phyloP scores from a whole-genome alignment of 2,329 filamentous ascomycete species.

The Neofusicoccum sp. region DNA sequence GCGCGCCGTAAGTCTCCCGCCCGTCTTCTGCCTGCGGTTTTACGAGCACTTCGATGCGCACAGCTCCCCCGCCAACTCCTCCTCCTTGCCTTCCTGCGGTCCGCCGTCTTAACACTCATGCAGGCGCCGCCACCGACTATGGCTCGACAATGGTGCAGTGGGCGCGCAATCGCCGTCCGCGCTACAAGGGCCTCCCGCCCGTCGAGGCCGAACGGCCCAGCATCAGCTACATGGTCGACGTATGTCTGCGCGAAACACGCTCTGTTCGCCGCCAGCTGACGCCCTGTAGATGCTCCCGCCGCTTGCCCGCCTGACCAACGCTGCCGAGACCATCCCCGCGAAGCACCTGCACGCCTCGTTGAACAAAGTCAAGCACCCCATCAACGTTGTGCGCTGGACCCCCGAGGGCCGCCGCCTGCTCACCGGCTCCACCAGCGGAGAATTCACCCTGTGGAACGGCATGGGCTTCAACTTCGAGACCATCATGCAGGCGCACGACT shows the following conservation, averaged over 20 bases:
- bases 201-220: constrained; percentile 83
- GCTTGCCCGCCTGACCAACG: constrained; percentile 67
- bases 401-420: constrained; percentile 88
- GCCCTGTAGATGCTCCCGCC: constrained; percentile 76
- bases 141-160: constrained; percentile 86
- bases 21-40: background rate
- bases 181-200: constrained; percentile 67
- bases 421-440: constrained; percentile 92
- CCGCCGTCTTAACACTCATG: constrained; percentile 9
- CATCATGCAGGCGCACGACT: constrained; percentile 96
- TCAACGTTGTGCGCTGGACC: constrained; percentile 97
- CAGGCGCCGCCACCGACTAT: constrained; percentile 91
- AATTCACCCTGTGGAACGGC: constrained; percentile 98
- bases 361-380: constrained; percentile 96
- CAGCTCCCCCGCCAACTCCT: too few species aligned
- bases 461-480: constrained; percentile 99
- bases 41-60: background rate
- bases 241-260: constrained; percentile 47
- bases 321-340: constrained; percentile 86
- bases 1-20: constrained; percentile 7
- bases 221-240: constrained; percentile 85
- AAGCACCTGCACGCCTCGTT: constrained; percentile 96
- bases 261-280: constrained; percentile 11
- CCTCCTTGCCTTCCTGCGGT: too few species aligned
- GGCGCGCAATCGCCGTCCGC: constrained; percentile 78